phyloP scores from a whole-genome alignment of 768 basidiomycete genomes.

The Suillus cothurnatus region DNA sequence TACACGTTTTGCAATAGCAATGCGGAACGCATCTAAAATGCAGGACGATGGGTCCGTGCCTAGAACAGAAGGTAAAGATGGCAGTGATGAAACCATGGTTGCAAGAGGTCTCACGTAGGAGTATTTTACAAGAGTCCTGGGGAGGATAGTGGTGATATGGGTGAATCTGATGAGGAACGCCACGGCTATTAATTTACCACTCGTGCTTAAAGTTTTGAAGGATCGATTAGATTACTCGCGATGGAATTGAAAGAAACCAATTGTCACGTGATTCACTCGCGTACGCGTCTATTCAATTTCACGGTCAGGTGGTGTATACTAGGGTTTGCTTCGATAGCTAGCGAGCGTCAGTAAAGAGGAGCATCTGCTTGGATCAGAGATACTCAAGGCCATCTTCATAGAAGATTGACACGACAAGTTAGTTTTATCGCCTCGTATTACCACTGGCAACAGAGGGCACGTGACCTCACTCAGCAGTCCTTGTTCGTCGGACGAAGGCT shows the following conservation, averaged over 20 bases:
- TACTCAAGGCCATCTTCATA: too few species aligned
- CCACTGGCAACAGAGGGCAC: too few species aligned
- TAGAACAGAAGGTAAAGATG: slow-evolving; percentile 43
- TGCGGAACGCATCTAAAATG: slow-evolving; percentile 74
- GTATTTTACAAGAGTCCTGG: not conserved
- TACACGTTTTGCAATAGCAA: slow-evolving; percentile 74
- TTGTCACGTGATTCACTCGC: not conserved
- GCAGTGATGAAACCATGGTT: slow-evolving; percentile 35
- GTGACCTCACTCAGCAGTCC: too few species aligned
- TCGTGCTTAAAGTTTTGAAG: not conserved
- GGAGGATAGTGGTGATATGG: not conserved
- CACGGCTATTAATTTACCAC: not conserved
- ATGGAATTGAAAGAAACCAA: not conserved
- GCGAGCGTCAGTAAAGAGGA: too few species aligned
- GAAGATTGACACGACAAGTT: too few species aligned
- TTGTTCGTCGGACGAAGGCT: too few species aligned
- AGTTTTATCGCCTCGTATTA: too few species aligned
- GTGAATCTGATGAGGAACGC: not conserved
- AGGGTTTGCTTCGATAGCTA: too few species aligned
- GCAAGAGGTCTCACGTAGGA: slow-evolving; percentile 12
- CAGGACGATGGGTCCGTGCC: slow-evolving; percentile 65
- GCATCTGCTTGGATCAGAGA: too few species aligned
- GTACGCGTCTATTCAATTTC: too few species aligned
- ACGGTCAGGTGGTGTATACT: too few species aligned
- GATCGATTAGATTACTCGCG: not conserved